A percentile compares a stretch with the other conserved stretches of the same genome.
These are phyloP conservation scores for Cladosporium austrohemisphaericum DNA, from an alignment of 2,329 filamentous ascomycete genomes.

Conservation along the genomic window DNA sequence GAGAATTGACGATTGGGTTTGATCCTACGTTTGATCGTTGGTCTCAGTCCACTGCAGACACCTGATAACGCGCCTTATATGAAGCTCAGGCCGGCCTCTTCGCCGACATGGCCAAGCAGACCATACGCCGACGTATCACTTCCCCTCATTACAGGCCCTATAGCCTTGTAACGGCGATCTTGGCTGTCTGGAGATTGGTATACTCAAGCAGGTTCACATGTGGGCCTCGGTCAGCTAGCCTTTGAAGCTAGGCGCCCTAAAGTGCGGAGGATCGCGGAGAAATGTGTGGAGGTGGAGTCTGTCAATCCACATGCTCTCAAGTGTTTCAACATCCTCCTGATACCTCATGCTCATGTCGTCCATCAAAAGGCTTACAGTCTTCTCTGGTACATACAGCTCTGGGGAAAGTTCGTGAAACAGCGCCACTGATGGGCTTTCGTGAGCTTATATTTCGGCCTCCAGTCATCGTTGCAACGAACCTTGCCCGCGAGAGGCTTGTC, in stretches of 20 bases:
- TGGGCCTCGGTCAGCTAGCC: too few relatives aligned
- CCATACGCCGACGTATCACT: constrained; percentile 8
- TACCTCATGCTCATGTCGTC: too few relatives aligned
- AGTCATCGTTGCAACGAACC: constrained; percentile 1
- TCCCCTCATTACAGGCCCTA: constrained; percentile 1
- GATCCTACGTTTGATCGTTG: too few relatives aligned
- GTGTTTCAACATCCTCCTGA: too few relatives aligned
- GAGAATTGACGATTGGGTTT: too few relatives aligned
- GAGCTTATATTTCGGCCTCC: constrained; percentile 7
- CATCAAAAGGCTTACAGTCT: too few relatives aligned
- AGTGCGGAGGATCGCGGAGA: constrained; percentile 3
- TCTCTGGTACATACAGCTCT: too few relatives aligned
- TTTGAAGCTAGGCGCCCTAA: too few relatives aligned
- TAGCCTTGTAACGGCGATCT: constrained; percentile 4
- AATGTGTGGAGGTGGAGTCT: constrained; percentile 3
- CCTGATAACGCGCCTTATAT: background rate
- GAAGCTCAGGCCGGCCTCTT: background rate
- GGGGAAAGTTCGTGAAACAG: too few relatives aligned
- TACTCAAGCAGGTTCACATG: too few relatives aligned
- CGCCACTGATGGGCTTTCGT: constrained; percentile 4
- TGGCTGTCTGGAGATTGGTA: too few relatives aligned
- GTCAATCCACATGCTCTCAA: background rate
- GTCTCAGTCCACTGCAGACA: too few relatives aligned
- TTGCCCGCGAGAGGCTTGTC: constrained; percentile 2
- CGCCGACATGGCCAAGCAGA: background rate